Evolutionary conservation across 1,139 yeast genomes (phyloP).

Genomic region (Debaryomyces udenii): DNA sequence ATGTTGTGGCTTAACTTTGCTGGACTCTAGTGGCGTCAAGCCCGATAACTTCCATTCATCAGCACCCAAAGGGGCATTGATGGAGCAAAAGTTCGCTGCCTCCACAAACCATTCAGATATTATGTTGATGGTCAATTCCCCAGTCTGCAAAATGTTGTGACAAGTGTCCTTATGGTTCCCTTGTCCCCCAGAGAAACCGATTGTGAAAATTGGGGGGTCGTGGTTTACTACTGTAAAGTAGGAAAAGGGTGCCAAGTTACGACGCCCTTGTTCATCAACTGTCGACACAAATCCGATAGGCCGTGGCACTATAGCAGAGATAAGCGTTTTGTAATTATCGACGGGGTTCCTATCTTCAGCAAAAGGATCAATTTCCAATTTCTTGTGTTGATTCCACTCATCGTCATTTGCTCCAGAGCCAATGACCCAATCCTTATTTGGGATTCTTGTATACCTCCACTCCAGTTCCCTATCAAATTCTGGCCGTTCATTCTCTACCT

Average conservation of each 20-base stretch:
- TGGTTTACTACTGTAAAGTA: conserved; percentile 51
- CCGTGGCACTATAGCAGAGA: conserved; percentile 57
- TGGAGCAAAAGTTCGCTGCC: conserved; percentile 59
- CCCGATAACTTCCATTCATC: conserved; percentile 63
- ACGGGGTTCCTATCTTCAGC: conserved; percentile 41
- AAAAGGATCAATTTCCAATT: conserved; percentile 53
- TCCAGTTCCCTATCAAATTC: conserved; percentile 20
- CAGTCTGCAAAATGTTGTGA: conserved; percentile 50
- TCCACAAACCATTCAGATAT: conserved; percentile 67
- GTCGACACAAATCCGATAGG: conserved; percentile 64
- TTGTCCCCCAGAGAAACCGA: conserved; percentile 49
- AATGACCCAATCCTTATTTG: conserved; percentile 36
- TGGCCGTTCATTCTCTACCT: conserved; percentile 10
- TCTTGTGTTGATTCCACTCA: conserved; percentile 42
- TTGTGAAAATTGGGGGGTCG: conserved; percentile 62
- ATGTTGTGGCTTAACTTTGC: conserved; percentile 53
- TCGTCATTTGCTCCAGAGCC: conserved; percentile 49
- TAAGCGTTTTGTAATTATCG: conserved; percentile 54
- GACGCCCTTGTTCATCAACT: conserved; percentile 41
- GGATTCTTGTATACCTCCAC: conserved; percentile 27
- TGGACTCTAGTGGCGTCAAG: conserved; percentile 50
- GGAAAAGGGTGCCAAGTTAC: conserved; percentile 63
- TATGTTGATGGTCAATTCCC: conserved; percentile 60
- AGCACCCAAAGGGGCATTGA: conserved; percentile 49
- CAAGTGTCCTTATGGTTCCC: conserved; percentile 53